Base-by-base conservation (phyloP, 176 grass and related monocot species). In the Bonia amplexicaulis region DNA sequence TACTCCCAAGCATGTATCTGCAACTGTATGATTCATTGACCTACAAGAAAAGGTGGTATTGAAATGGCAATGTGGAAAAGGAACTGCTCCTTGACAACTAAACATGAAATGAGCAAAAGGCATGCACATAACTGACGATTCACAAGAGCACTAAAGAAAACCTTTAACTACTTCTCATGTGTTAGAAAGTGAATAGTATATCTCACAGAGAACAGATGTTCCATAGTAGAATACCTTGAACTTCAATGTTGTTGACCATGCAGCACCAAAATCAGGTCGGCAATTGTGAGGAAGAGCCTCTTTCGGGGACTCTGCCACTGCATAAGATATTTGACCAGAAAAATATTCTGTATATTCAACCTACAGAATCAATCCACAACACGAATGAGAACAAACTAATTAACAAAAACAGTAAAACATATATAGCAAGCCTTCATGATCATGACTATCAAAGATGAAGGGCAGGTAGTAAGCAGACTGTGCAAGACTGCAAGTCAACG, bases 261-360 rank as follows among this genome's bases (percentile, higher is more conserved):
- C 85, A 77, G 87, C 55, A 80, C 89, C 88, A 90, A 98, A 98
- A 88, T 90, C 87, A 76, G 95, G 95, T 39, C 95, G 84, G 65
- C 95, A 98, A 64, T 91, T 85, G 29, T 84, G 89, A 64, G 95
- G 95, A 80, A 95, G 89, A 71, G 95, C 93, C 80, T 98, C 89
- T 87, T 93, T 98, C 5, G 95, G 95, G 85, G 91, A 82, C 80
- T 98, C 95, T 79, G 91, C 93, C 73, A 93, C 77, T 58, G 95
- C 87, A 87, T 89, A 92, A 81, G 90, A 95, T 92, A 83, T 86
- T 87, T 98, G 93, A 37, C 95, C 93, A 80, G 95, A 95, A 91
- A 98, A 93, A 87, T 93, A 90, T 85, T 98, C 95, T 89, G 76
- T 93, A 53, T 98, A 95, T 82, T 98, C 95, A 82, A 98, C 95